Evolutionary conservation across 257 asterid genomes (phyloP).

Genomic region (Echium plantagineum): DNA sequence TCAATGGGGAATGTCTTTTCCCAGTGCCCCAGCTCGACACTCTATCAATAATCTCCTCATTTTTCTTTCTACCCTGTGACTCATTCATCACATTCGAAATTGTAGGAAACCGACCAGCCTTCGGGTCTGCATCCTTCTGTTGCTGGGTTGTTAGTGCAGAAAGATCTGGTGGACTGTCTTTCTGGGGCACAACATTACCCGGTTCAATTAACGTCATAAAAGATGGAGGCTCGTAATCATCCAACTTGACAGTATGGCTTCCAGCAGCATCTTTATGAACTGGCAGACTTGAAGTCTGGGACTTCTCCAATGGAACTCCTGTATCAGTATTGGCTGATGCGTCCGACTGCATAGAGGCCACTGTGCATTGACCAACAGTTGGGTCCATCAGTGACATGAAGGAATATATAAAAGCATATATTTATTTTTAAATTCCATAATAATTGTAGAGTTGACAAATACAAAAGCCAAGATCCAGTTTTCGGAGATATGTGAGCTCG

Average conservation of each 20-base stretch:
- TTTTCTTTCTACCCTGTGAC: too few species aligned
- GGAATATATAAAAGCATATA: too few species aligned
- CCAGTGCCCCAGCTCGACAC: slow-evolving; percentile 38
- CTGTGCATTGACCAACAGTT: not conserved
- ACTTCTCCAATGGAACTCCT: not conserved
- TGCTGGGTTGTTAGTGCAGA: too few species aligned
- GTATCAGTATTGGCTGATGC: not conserved
- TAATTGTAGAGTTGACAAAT: not conserved
- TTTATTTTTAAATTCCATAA: too few species aligned
- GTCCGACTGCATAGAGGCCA: not conserved
- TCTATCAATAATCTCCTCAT: slow-evolving; percentile 25
- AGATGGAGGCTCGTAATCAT: not conserved
- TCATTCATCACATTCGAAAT: too few species aligned
- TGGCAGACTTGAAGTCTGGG: too few species aligned
- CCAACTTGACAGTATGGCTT: not conserved
- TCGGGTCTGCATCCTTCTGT: not conserved
- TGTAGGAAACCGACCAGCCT: too few species aligned
- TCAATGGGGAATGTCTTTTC: slow-evolving; percentile 38
- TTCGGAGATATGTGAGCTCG: not conserved
- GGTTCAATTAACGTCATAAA: not conserved
- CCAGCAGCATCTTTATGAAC: not conserved
- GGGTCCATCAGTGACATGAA: not conserved
- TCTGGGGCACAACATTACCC: not conserved
- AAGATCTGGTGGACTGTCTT: too few species aligned
- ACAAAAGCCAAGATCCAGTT: not conserved